Percentiles rank a stretch among this genome's conserved stretches.
Conservation (phyloP, 2,329 filamentous ascomycete species). For the Penicillium italicum region DNA sequence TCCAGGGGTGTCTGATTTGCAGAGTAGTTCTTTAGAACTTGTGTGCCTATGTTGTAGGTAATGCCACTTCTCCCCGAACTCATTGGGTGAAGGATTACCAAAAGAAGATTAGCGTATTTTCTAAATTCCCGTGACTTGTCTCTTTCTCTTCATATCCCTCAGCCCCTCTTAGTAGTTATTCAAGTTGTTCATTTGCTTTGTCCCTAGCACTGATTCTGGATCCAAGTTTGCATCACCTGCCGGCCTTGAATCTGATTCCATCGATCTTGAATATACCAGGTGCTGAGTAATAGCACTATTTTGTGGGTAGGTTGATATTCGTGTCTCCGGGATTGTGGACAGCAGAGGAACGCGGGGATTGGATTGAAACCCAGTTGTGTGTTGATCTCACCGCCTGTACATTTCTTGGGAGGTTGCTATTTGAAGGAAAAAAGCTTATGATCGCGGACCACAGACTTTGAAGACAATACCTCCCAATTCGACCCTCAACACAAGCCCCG, state of each 20-base stretch:
- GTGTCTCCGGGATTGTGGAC: slow-evolving; percentile 19
- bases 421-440: neutral
- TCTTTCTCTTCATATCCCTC: slow-evolving; percentile 25
- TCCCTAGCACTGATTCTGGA: slow-evolving; percentile 4
- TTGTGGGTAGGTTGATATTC: slow-evolving; percentile 26
- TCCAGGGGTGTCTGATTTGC: neutral
- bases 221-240: neutral
- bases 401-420: neutral
- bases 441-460: neutral
- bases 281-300: slow-evolving; percentile 16
- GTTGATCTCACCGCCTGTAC: slow-evolving; percentile 2
- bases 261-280: neutral
- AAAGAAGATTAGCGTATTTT: slow-evolving; percentile 21
- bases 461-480: slow-evolving; percentile 5
- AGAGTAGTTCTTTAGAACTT: neutral
- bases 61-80: slow-evolving; percentile 1
- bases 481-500: neutral
- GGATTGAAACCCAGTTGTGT: neutral
- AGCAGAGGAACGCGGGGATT: slow-evolving; percentile 10
- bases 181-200: slow-evolving; percentile 4
- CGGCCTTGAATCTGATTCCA: neutral
- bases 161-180: slow-evolving; percentile 21
- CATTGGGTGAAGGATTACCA: slow-evolving; percentile 10
- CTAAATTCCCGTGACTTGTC: slow-evolving; percentile 28
- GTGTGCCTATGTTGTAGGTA: neutral